These are phyloP conservation scores for Rhypophila decipiens DNA, from an alignment of 495 filamentous ascomycete species.

Conservation along the genomic window DNA sequence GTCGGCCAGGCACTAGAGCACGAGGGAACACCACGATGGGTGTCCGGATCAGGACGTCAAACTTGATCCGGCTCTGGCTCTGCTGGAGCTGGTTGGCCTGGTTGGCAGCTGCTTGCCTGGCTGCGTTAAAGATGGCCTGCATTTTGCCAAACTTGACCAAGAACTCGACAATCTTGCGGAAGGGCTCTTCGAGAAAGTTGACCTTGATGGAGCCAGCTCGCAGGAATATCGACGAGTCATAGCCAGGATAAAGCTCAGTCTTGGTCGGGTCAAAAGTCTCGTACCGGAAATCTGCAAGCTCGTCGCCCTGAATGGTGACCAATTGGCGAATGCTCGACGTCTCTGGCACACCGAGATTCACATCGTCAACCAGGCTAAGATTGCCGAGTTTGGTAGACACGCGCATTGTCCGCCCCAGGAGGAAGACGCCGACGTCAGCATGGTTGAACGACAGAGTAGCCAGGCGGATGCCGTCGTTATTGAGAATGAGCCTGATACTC, in stretches of 20 bases:
- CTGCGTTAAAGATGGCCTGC: slow-evolving; percentile 98
- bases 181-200: slow-evolving; percentile 94
- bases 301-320: slow-evolving; percentile 87
- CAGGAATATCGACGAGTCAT: slow-evolving; percentile 83
- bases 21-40: slow-evolving; percentile 93
- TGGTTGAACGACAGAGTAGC: slow-evolving; percentile 89
- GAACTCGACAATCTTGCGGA: slow-evolving; percentile 97
- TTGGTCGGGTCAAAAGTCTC: slow-evolving; percentile 83
- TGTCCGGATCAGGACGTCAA: slow-evolving; percentile 87
- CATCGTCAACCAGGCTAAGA: slow-evolving; percentile 82
- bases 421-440: slow-evolving; percentile 82
- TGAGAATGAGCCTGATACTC: slow-evolving; percentile 90
- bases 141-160: slow-evolving; percentile 98
- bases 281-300: slow-evolving; percentile 96
- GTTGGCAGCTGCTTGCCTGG: slow-evolving; percentile 87
- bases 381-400: slow-evolving; percentile 82
- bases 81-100: slow-evolving; percentile 91
- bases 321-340: slow-evolving; percentile 79
- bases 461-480: slow-evolving; percentile 93
- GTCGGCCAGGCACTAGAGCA: slow-evolving; percentile 51
- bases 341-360: slow-evolving; percentile 81
- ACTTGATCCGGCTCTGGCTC: slow-evolving; percentile 80
- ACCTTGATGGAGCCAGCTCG: slow-evolving; percentile 90
- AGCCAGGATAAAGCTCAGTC: slow-evolving; percentile 72
- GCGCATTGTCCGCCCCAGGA: slow-evolving; percentile 77